phyloP scores from a whole-genome alignment of 1,284 basidiomycete genomes.

The Ustilago hordei region DNA sequence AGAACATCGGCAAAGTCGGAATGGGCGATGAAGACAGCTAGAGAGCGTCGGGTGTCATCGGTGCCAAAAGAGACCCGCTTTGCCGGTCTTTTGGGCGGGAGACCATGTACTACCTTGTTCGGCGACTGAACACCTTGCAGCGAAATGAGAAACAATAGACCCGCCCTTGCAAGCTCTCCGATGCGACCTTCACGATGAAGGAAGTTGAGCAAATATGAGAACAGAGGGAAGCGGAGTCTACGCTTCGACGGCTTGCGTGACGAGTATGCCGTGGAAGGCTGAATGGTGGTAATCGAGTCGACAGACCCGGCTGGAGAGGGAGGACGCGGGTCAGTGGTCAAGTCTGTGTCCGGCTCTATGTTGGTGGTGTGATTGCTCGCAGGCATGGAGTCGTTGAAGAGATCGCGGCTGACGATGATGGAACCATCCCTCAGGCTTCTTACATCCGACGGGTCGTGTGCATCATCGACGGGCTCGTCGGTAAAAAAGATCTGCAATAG shows the following conservation, averaged over 20 bases:
- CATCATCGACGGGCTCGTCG: constrained; percentile 43
- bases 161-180: constrained; percentile 92
- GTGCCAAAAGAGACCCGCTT: constrained; percentile 30
- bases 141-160: constrained; percentile 90
- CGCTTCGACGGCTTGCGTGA: constrained; percentile 23
- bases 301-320: constrained; percentile 41
- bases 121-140: constrained; percentile 71
- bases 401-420: constrained; percentile 37
- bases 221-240: constrained; percentile 70
- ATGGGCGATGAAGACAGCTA: constrained; percentile 92
- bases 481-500: constrained; percentile 63
- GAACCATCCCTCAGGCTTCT: constrained; percentile 42
- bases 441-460: constrained; percentile 3
- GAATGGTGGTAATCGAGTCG: constrained; percentile 50
- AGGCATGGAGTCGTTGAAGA: constrained; percentile 15
- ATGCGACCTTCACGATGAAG: constrained; percentile 93
- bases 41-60: constrained; percentile 72
- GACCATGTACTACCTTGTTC: background rate
- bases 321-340: constrained; percentile 8
- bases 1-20: constrained; percentile 97
- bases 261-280: constrained; percentile 29
- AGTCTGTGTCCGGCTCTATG: background rate
- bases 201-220: constrained; percentile 94
- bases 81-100: constrained; percentile 8
- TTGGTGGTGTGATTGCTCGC: background rate